Percentiles rank a stretch among this genome's conserved stretches.
Evolutionary conservation across 371 early-diverging fungal genomes (phyloP).

Genomic region (Coemansia sp.): DNA sequence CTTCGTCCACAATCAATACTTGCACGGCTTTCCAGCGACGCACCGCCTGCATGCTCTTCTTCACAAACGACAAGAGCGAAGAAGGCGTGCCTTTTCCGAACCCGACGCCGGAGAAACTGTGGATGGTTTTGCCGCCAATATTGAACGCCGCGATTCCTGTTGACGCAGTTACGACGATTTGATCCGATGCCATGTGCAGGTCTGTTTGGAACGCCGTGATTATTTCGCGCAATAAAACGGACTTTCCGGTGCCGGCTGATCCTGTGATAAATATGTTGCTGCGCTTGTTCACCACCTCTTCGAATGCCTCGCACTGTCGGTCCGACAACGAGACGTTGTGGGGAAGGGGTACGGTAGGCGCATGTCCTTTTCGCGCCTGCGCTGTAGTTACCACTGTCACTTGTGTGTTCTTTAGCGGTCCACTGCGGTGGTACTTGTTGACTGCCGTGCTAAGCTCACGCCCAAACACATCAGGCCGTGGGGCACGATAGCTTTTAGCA

Average conservation of each 20-base stretch:
- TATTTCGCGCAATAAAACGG: constrained; percentile 65
- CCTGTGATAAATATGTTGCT: constrained; percentile 76
- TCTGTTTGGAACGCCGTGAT: constrained; percentile 56
- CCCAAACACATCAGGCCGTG: constrained; percentile 4
- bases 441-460: constrained; percentile 2
- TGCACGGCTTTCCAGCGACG: constrained; percentile 62
- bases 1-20: constrained; percentile 88
- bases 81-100: constrained; percentile 56
- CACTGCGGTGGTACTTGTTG: background rate
- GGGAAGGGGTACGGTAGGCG: constrained; percentile 1
- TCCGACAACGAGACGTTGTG: constrained; percentile 50
- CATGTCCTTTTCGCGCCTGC: background rate
- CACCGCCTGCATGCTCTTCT: constrained; percentile 43
- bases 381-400: background rate
- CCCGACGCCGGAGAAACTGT: constrained; percentile 79
- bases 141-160: constrained; percentile 88
- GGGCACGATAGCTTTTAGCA: background rate
- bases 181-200: constrained; percentile 21
- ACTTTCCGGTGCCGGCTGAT: constrained; percentile 84
- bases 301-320: constrained; percentile 60
- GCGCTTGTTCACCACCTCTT: constrained; percentile 55
- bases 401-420: too few relatives aligned
- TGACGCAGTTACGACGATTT: constrained; percentile 79
- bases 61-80: constrained; percentile 45
- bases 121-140: constrained; percentile 77